Conservation (phyloP, 352 stramenopile genomes). For the Phytopythium helicoides region DNA sequence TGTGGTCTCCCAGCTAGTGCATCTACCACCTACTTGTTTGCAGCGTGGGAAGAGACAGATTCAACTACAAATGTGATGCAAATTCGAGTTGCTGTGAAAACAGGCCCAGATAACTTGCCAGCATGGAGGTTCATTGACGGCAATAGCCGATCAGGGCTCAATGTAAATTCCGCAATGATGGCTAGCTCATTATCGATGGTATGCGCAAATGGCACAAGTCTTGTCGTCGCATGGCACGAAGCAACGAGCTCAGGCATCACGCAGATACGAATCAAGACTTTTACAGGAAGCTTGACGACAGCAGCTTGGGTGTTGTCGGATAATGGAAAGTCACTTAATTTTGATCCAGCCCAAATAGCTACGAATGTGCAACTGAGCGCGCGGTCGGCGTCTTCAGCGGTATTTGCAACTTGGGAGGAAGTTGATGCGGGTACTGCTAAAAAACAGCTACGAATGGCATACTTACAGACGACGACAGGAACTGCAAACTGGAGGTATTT, state of each 20-base stretch:
- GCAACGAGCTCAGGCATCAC: conserved; percentile 6
- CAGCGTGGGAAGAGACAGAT: conserved; percentile 48
- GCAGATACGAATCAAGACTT: conserved; percentile 34
- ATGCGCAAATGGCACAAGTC: conserved; percentile 25
- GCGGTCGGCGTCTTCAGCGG: conserved; percentile 3
- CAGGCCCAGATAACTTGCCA: conserved; percentile 29
- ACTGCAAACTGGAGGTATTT: conserved; percentile 31
- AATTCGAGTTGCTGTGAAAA: conserved; percentile 53
- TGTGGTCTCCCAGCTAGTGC: conserved; percentile 23
- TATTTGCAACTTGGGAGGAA: conserved; percentile 57
- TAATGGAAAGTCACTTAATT: conserved; percentile 35
- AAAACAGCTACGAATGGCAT: conserved; percentile 44
- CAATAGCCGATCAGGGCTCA: conserved; percentile 36
- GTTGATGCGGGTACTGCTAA: conserved; percentile 12
- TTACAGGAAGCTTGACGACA: conserved; percentile 33
- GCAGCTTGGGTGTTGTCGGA: conserved; percentile 42
- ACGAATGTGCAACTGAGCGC: conserved; percentile 38
- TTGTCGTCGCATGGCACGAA: conserved; percentile 64
- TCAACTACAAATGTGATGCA: conserved; percentile 21
- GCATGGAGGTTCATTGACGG: conserved; percentile 57
- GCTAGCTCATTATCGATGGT: conserved; percentile 32
- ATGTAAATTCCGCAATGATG: conserved; percentile 24
- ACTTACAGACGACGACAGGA: conserved; percentile 11
- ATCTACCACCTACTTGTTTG: conserved; percentile 29
- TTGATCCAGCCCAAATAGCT: conserved; percentile 32